These are phyloP conservation scores for Gastrolobium villosum DNA, from an alignment of 306 rosid species.

Conservation along the genomic window DNA sequence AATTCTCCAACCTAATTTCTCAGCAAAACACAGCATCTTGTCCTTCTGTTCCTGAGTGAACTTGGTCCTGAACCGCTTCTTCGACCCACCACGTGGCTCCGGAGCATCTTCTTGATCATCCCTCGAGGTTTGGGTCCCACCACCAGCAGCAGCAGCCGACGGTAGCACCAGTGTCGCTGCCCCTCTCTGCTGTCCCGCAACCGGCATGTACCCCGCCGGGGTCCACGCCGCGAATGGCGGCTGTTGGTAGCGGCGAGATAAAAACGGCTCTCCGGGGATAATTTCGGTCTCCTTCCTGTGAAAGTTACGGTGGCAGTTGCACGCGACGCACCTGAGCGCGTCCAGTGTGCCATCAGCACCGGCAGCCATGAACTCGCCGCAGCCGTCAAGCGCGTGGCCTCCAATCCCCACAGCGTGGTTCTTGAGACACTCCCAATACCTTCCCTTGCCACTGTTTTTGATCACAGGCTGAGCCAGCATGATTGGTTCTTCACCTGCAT, in stretches of 20 bases:
- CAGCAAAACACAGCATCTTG: constrained; percentile 76
- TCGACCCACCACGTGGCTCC: constrained; percentile 64
- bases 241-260: constrained; percentile 15
- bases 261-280: not conserved
- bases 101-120: constrained; percentile 78
- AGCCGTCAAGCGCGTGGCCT: constrained; percentile 84
- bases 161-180: constrained; percentile 69
- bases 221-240: constrained; percentile 67
- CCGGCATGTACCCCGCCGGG: constrained; percentile 73
- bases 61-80: constrained; percentile 76
- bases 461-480: constrained; percentile 28
- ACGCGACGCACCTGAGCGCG: constrained; percentile 83
- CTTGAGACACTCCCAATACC: constrained; percentile 78
- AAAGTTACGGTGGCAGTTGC: constrained; percentile 93
- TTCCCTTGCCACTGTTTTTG: constrained; percentile 41
- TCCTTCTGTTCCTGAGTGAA: constrained; percentile 81
- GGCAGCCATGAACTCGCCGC: constrained; percentile 75
- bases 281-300: constrained; percentile 66
- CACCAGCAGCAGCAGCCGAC: constrained; percentile 64
- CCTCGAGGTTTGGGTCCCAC: constrained; percentile 60
- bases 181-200: constrained; percentile 58
- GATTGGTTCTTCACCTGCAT: not conserved
- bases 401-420: constrained; percentile 78
- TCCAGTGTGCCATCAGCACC: constrained; percentile 76
- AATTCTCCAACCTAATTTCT: constrained; percentile 76